phyloP scores from a whole-genome alignment of 2,329 filamentous ascomycete species.

The Phaeosphaeriaceae sp. region DNA sequence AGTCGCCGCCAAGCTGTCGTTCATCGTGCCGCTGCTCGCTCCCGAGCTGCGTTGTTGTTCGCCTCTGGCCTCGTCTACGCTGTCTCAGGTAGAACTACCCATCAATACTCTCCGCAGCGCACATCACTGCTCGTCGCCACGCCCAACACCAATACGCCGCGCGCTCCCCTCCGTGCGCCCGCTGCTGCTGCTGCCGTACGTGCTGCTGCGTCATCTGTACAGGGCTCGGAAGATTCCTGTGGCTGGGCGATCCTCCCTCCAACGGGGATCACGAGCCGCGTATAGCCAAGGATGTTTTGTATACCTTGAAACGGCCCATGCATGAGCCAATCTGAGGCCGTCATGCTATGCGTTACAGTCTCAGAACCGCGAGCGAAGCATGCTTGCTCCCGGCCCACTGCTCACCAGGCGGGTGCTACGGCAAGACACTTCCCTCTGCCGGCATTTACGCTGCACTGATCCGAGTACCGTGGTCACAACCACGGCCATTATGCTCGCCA shows the following conservation, averaged over 20 bases:
- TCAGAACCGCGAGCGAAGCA: slow-evolving; percentile 34
- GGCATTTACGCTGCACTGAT: slow-evolving; percentile 40
- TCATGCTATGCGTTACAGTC: slow-evolving; percentile 46
- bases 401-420: slow-evolving; percentile 47
- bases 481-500: slow-evolving; percentile 34
- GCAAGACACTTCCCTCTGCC: slow-evolving; percentile 44
- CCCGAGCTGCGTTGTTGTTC: background rate
- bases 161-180: slow-evolving; percentile 29
- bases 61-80: slow-evolving; percentile 7
- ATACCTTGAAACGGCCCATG: slow-evolving; percentile 51
- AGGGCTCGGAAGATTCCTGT: slow-evolving; percentile 40
- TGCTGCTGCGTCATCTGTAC: slow-evolving; percentile 40
- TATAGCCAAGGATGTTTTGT: slow-evolving; percentile 46
- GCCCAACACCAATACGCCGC: slow-evolving; percentile 1
- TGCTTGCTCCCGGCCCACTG: slow-evolving; percentile 35
- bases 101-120: slow-evolving; percentile 24
- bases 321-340: slow-evolving; percentile 50
- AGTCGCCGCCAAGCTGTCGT: slow-evolving; percentile 28
- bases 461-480: slow-evolving; percentile 36
- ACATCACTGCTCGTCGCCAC: background rate
- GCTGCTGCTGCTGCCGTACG: slow-evolving; percentile 29
- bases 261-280: slow-evolving; percentile 45
- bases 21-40: slow-evolving; percentile 24
- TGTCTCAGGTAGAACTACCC: slow-evolving; percentile 18
- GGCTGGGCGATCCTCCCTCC: slow-evolving; percentile 45